Evolutionary conservation across 768 basidiomycete species (phyloP).

Genomic region (Pisolithus marmoratus): DNA sequence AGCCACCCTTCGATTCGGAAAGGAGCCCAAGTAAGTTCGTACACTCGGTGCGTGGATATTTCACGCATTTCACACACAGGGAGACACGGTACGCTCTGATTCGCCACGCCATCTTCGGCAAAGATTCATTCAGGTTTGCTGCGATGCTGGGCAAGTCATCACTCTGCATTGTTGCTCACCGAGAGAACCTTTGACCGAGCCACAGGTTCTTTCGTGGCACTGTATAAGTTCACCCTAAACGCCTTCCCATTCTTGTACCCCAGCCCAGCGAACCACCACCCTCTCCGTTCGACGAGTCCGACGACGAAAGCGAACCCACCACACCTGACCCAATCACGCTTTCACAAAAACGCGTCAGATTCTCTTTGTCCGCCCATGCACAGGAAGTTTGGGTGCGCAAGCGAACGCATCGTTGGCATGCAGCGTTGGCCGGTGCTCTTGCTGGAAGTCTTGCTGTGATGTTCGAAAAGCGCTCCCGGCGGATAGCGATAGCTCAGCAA

Average conservation of each 20-base stretch:
- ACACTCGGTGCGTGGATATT: background rate
- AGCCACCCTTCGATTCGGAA: conserved; percentile 66
- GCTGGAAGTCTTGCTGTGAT: conserved; percentile 70
- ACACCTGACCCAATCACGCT: conserved; percentile 13
- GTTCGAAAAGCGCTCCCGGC: conserved; percentile 66
- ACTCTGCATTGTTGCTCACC: background rate
- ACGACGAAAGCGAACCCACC: conserved; percentile 10
- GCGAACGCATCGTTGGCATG: conserved; percentile 70
- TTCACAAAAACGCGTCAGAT: conserved; percentile 38
- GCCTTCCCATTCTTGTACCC: conserved; percentile 68
- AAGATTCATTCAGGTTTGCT: conserved; percentile 78
- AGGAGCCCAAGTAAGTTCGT: conserved; percentile 52
- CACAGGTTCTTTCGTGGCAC: conserved; percentile 64
- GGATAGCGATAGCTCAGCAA: conserved; percentile 75
- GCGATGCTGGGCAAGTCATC: conserved; percentile 69
- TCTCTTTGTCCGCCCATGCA: conserved; percentile 59
- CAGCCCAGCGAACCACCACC: conserved; percentile 14
- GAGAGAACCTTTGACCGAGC: background rate
- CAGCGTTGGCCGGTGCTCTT: conserved; percentile 70
- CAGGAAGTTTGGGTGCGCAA: conserved; percentile 61
- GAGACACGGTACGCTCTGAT: conserved; percentile 60
- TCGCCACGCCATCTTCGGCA: conserved; percentile 77
- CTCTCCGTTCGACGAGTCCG: conserved; percentile 29
- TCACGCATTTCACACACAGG: conserved; percentile 32
- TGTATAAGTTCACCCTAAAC: conserved; percentile 80